Evolutionary conservation across 306 rosid genomes (phyloP).

Genomic region (Trifolium repens): DNA sequence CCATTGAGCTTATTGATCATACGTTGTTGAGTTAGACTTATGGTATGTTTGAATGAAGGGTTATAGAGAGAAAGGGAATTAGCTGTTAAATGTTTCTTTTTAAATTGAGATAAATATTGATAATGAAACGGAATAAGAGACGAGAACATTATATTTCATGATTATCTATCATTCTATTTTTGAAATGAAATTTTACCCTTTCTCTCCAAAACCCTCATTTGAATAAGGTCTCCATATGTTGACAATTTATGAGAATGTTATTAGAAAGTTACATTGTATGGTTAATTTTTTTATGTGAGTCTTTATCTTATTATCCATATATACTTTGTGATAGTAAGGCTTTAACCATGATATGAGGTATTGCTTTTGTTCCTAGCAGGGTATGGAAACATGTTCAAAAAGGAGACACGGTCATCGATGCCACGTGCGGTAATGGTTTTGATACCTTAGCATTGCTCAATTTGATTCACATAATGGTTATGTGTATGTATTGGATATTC

Average conservation of each 20-base stretch:
- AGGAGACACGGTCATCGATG: slow-evolving; percentile 86
- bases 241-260: background rate
- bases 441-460: slow-evolving; percentile 79
- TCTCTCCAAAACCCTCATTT: background rate
- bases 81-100: background rate
- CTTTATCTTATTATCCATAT: background rate
- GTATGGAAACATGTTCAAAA: slow-evolving; percentile 74
- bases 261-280: background rate
- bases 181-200: background rate
- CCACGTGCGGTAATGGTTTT: slow-evolving; percentile 91
- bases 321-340: background rate
- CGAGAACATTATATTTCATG: background rate
- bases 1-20: too few species aligned
- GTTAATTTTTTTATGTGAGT: background rate
- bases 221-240: background rate
- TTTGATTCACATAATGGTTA: slow-evolving; percentile 63
- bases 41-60: background rate
- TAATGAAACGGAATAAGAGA: background rate
- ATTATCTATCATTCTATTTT: background rate
- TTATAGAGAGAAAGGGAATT: background rate
- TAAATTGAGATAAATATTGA: background rate
- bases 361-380: slow-evolving; percentile 47
- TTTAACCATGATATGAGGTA: slow-evolving; percentile 21
- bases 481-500: slow-evolving; percentile 79
- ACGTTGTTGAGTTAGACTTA: background rate